These are phyloP conservation scores for Calendula officinalis DNA, from an alignment of 129 eudicot genomes.

Conservation along the genomic window DNA sequence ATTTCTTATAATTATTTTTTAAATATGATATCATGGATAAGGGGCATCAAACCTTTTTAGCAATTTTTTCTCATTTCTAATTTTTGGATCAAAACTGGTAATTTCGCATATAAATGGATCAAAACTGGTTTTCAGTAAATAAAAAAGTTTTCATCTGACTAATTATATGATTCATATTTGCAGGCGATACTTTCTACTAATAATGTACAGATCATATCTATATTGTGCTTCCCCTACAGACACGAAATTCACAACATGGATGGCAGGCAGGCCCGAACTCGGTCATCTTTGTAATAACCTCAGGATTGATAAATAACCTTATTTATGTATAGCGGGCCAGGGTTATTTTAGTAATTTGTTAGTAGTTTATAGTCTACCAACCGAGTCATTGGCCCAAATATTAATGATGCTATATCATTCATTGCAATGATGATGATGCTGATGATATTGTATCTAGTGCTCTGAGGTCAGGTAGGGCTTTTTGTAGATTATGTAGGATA, in stretches of 20 bases:
- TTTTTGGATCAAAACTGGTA: too few species aligned
- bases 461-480: constrained; percentile 22
- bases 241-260: constrained; percentile 58
- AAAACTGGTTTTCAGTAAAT: not conserved
- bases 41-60: too few species aligned
- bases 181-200: constrained; percentile 91
- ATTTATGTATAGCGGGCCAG: constrained; percentile 14
- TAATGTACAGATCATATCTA: constrained; percentile 77
- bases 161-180: constrained; percentile 25
- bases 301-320: constrained; percentile 58
- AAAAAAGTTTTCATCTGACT: too few species aligned
- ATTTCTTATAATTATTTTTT: not conserved
- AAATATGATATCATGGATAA: not conserved
- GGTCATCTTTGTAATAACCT: constrained; percentile 91
- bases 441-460: constrained; percentile 31
- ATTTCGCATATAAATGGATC: too few species aligned
- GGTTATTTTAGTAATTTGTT: not conserved
- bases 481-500: constrained; percentile 24
- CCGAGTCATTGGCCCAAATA: constrained; percentile 15
- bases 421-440: constrained; percentile 26
- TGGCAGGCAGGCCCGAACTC: constrained; percentile 87
- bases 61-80: too few species aligned
- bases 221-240: constrained; percentile 50
- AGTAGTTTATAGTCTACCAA: constrained; percentile 26
- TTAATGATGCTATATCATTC: constrained; percentile 32